Evolutionary conservation across 306 rosid genomes (phyloP).

Genomic region (Rosa chinensis): DNA sequence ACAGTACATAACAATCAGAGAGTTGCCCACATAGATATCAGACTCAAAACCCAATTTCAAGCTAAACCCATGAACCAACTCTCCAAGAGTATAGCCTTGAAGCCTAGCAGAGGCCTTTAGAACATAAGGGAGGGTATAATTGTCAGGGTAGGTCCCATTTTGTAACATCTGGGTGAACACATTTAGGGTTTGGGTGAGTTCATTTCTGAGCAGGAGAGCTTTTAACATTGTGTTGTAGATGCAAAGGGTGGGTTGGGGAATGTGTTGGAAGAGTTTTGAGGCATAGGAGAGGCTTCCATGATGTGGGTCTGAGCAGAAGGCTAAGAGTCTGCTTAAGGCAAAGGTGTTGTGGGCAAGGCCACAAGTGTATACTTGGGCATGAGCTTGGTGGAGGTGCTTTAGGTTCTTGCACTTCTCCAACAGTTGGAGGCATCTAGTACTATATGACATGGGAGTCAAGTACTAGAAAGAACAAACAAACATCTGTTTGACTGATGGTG

Average conservation of each 20-base stretch:
- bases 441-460: conserved; percentile 33
- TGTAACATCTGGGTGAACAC: conserved; percentile 41
- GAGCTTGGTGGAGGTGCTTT: conserved; percentile 68
- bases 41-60: conserved; percentile 53
- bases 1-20: conserved; percentile 50
- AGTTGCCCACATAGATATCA: conserved; percentile 65
- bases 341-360: conserved; percentile 50
- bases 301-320: conserved; percentile 55
- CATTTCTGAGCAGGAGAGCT: conserved; percentile 38
- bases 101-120: conserved; percentile 54
- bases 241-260: conserved; percentile 62
- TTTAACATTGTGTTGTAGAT: conserved; percentile 62
- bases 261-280: conserved; percentile 50
- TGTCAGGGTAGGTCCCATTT: conserved; percentile 46
- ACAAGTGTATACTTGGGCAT: conserved; percentile 53
- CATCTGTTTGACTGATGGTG: neutral
- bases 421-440: conserved; percentile 49
- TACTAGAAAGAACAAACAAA: neutral
- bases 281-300: conserved; percentile 45
- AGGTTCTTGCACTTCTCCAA: conserved; percentile 64
- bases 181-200: conserved; percentile 31
- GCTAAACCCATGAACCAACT: conserved; percentile 53
- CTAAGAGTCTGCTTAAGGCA: conserved; percentile 62
- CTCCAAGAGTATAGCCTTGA: conserved; percentile 29
- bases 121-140: conserved; percentile 66